phyloP scores from a whole-genome alignment of 2,329 filamentous ascomycete genomes.

The Ceratocystiopsis minuta region DNA sequence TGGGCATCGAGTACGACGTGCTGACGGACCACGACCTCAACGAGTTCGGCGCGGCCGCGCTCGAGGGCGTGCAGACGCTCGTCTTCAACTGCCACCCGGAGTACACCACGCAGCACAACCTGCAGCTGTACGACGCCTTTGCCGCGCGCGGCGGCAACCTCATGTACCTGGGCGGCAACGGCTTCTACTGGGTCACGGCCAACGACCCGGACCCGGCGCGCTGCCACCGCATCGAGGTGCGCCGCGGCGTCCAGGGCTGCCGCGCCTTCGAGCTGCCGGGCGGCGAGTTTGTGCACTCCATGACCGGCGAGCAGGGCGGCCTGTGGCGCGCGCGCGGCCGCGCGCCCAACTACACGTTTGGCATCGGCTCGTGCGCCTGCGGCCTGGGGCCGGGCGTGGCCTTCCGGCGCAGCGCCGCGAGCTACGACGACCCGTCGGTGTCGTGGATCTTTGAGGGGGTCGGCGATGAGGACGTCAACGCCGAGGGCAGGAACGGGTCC shows the following conservation, averaged over 20 bases:
- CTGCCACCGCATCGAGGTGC: constrained; percentile 18
- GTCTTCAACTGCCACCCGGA: constrained; percentile 18
- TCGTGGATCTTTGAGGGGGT: constrained; percentile 7
- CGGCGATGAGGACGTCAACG: constrained; percentile 6
- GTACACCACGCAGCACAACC: constrained; percentile 15
- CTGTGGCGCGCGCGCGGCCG: constrained; percentile 18
- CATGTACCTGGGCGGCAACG: constrained; percentile 21
- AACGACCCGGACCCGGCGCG: constrained; percentile 6
- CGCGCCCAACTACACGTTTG: constrained; percentile 16
- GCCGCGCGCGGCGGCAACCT: constrained; percentile 15
- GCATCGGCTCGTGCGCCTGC: constrained; percentile 15
- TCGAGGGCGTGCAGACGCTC: constrained; percentile 12
- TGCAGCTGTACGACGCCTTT: constrained; percentile 15
- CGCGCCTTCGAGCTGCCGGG: constrained; percentile 14
- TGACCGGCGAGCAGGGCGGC: constrained; percentile 15
- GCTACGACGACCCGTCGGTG: constrained; percentile 1
- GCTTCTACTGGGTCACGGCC: constrained; percentile 18
- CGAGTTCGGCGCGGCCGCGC: neutral
- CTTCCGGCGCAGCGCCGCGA: constrained; percentile 4
- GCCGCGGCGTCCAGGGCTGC: constrained; percentile 16
- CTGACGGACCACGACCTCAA: constrained; percentile 18
- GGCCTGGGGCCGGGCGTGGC: constrained; percentile 14
- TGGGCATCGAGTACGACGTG: constrained; percentile 16
- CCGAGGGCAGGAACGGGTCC: neutral
- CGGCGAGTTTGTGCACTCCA: constrained; percentile 14